Evolutionary conservation across 2,329 filamentous ascomycete species (phyloP).

Genomic region (Aspergillus amoenus): DNA sequence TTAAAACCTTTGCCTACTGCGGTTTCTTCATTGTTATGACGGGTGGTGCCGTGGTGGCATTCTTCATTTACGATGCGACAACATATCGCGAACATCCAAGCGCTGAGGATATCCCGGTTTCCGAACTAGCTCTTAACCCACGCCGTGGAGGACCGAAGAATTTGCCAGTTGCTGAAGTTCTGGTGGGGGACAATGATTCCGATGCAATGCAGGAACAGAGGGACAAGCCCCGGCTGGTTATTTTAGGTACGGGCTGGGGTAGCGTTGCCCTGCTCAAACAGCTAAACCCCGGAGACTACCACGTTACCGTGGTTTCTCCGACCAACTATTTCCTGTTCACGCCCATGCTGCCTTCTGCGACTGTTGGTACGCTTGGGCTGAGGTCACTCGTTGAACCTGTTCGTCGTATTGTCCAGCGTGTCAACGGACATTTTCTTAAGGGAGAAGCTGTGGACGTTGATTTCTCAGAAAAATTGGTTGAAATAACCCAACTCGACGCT

Average conservation of each 20-base stretch:
- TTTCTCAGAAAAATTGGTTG: constrained; percentile 86
- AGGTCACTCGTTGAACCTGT: constrained; percentile 92
- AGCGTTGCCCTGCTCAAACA: constrained; percentile 89
- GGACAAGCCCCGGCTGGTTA: constrained; percentile 88
- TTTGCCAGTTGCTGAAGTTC: constrained; percentile 81
- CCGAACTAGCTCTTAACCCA: constrained; percentile 77
- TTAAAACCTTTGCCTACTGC: constrained; percentile 67
- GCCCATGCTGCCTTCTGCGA: constrained; percentile 95
- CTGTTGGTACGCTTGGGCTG: constrained; percentile 89
- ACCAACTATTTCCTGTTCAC: constrained; percentile 98
- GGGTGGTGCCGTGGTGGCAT: constrained; percentile 69
- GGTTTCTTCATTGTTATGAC: constrained; percentile 74
- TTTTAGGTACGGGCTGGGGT: constrained; percentile 93
- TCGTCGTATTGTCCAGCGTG: constrained; percentile 72
- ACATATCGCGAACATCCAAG: constrained; percentile 77
- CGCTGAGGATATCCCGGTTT: constrained; percentile 75
- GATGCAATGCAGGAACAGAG: constrained; percentile 69
- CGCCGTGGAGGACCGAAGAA: constrained; percentile 89
- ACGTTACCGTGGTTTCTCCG: constrained; percentile 91
- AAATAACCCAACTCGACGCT: constrained; percentile 72
- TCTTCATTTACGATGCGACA: constrained; percentile 91
- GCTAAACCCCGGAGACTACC: constrained; percentile 85
- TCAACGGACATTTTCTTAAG: constrained; percentile 86
- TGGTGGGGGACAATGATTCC: constrained; percentile 85
- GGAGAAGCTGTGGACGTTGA: constrained; percentile 85